Base-by-base conservation (phyloP, 2,329 filamentous ascomycete genomes). In the Colletotrichum endophyticum region DNA sequence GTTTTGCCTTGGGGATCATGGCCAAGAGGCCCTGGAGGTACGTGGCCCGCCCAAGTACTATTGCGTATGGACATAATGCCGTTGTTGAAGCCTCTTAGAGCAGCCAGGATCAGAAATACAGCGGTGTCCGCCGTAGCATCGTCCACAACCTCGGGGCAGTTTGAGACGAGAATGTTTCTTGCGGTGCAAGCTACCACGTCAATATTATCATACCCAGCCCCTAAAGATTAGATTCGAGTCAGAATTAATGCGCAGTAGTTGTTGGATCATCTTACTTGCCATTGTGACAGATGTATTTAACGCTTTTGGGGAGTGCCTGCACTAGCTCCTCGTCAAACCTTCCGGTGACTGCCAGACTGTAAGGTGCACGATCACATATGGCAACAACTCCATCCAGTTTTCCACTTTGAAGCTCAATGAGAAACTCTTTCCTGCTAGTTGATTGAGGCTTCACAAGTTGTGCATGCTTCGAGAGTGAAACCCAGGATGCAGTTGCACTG, bases 101-200 rank as follows among this genome's bases (percentile, higher is more conserved):
- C 92, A 5, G 93, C 94, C 22, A 95, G 86, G 70, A 95, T 93
- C 3, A 95, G 85, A 81, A 94, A 95, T 82, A 95, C 91, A 78
- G 91, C 92, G 8, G 90, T 89, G 82, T 95, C 94, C 36, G 94
- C 94, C 0, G 94, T 95, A 7, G 93, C 91, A 81, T 94, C 91
- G 81, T 94, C 91, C 19, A 94, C 92, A 1, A 92, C 91, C 0
- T 89, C 91, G 22, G 93, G 94, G 2, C 92, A 91, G 81, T 95
- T 94, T 66, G 93, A 94, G 28, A 95, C 91, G 11, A 86, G 87
- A 68, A 95, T 89, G 27, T 86, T 86, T 44, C 89, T 88, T 1
- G 85, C 86, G 30, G 90, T 91, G 84, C 93, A 94, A 32, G 92
- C 91, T 69, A 89, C 82, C 6, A 94, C 87, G 80, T 94, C 92